Evolutionary conservation across 352 stramenopile species (phyloP).

Genomic region (Pythium plurisporium): DNA sequence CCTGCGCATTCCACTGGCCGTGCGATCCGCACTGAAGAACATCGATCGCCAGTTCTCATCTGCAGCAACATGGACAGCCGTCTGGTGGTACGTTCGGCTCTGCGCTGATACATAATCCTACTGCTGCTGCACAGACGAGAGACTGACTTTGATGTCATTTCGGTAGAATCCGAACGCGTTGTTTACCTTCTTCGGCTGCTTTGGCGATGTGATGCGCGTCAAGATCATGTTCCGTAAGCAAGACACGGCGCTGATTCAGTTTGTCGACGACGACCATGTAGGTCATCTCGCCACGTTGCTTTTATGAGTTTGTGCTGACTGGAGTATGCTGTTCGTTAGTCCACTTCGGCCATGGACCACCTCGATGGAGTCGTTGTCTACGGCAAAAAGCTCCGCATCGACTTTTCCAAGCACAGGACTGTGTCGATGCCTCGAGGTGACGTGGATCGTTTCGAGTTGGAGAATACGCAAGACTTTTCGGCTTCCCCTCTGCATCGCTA

Average conservation of each 20-base stretch:
- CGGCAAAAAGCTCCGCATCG: conserved; percentile 73
- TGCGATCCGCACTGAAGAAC: conserved; percentile 48
- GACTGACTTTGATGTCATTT: not conserved
- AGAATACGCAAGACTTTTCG: conserved; percentile 81
- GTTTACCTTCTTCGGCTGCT: conserved; percentile 83
- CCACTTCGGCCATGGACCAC: conserved; percentile 71
- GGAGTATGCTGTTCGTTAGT: conserved; percentile 23
- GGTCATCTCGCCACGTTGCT: conserved; percentile 6
- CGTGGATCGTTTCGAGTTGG: conserved; percentile 76
- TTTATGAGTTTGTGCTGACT: not conserved
- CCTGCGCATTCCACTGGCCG: conserved; percentile 62
- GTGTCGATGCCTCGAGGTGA: conserved; percentile 79
- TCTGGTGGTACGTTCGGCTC: conserved; percentile 60
- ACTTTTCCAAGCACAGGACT: conserved; percentile 78
- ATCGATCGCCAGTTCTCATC: conserved; percentile 66
- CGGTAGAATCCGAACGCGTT: conserved; percentile 51
- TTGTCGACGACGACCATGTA: conserved; percentile 71
- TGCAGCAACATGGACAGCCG: conserved; percentile 77
- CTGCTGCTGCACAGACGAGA: no score
- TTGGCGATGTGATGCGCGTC: conserved; percentile 75
- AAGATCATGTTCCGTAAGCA: conserved; percentile 88
- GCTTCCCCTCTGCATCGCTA: conserved; percentile 73
- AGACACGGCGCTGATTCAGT: conserved; percentile 79
- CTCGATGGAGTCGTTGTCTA: conserved; percentile 72
- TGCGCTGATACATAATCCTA: no score